These are phyloP conservation scores for Colletotrichum sp. DNA, from an alignment of 2,329 filamentous ascomycete species.

Conservation along the genomic window DNA sequence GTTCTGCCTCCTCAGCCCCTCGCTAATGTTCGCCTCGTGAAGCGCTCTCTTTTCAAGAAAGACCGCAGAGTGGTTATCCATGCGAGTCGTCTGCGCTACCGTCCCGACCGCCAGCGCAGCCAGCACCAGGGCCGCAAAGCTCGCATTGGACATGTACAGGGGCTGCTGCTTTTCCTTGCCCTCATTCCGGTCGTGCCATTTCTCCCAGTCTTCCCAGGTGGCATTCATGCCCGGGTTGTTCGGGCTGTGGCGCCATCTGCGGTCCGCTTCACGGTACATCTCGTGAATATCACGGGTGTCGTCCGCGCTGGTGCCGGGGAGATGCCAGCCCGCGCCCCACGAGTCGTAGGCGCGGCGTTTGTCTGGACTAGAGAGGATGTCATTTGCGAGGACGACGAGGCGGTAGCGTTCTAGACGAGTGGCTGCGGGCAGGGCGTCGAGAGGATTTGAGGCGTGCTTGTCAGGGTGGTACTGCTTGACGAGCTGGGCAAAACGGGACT, in stretches of 20 bases:
- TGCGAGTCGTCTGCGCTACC: conserved; percentile 74
- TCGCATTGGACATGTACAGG: conserved; percentile 76
- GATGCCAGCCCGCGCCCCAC: conserved; percentile 79
- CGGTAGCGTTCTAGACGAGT: conserved; percentile 87
- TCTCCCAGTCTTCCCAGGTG: conserved; percentile 98
- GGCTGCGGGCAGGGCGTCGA: conserved; percentile 38
- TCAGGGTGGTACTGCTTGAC: conserved; percentile 98
- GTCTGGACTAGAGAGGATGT: conserved; percentile 81
- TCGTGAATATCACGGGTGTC: conserved; percentile 41
- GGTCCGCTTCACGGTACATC: conserved; percentile 44
- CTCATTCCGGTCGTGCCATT: conserved; percentile 67
- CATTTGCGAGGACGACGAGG: conserved; percentile 85
- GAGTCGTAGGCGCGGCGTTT: conserved; percentile 84
- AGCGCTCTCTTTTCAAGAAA: conserved; percentile 71
- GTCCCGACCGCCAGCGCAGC: conserved; percentile 69
- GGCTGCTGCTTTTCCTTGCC: conserved; percentile 55
- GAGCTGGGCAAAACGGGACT: conserved; percentile 84
- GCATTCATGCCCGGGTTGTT: conserved; percentile 71
- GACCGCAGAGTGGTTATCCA: conserved; percentile 64
- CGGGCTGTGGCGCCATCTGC: conserved; percentile 52
- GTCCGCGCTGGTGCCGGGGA: conserved; percentile 56
- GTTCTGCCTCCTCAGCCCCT: conserved; percentile 60
- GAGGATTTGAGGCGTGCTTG: conserved; percentile 44
- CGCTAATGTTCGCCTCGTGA: conserved; percentile 69
- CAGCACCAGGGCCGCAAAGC: conserved; percentile 77